Evolutionary conservation across 2,329 filamentous ascomycete genomes (phyloP), one percentile per base, ranked within the genome.

Genomic region (Thielaviopsis euricoi): DNA sequence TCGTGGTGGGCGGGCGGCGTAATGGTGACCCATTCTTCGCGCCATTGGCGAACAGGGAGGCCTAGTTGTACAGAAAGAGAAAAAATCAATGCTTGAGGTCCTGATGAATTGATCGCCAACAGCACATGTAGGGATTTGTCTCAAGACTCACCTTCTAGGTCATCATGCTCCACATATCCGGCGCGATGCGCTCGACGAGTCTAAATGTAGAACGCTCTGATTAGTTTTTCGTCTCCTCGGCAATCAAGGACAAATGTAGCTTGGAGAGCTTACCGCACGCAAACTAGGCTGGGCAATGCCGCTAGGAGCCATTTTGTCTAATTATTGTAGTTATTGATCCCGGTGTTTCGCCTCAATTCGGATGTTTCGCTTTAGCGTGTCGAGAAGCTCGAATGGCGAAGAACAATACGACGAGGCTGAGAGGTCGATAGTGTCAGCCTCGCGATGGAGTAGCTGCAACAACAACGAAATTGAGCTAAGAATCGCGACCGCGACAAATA

Each of bases 1-100:
- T 90, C 85, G 62, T 81, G 74, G 43, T 80, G 76, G 10, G 78
- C 73, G 13, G 80, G 80, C 56, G 87, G 83, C 63, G 81, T 82
- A 66, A 91, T 73, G 49, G 73, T 84, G 58, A 88, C 78, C 71
- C 74, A 75, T 60, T 86, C 82, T 62, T 86, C 82, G 58, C 87
- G 83, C 86, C 89, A 97, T 78, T 95, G 89, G 66, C 89, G 85
- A 59, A 96, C 86, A 17, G 91, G 91, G 12, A 96, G 78, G 60
- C 89, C 88, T 76, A 80, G 37, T 43, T 43, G 37, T 33, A 33
- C n/a, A n/a, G n/a, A n/a, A n/a, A n/a, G n/a, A n/a, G n/a, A n/a
- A n/a, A n/a, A n/a, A 43, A 4, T 4, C 37, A 4, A n/a, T 7
- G 7, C 13, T 43, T 43, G n/a, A 15, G 15, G 37, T 43, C n/a